These are phyloP conservation scores for Fraxinus nigra DNA, from an alignment of 305 asterid genomes.

Conservation along the genomic window DNA sequence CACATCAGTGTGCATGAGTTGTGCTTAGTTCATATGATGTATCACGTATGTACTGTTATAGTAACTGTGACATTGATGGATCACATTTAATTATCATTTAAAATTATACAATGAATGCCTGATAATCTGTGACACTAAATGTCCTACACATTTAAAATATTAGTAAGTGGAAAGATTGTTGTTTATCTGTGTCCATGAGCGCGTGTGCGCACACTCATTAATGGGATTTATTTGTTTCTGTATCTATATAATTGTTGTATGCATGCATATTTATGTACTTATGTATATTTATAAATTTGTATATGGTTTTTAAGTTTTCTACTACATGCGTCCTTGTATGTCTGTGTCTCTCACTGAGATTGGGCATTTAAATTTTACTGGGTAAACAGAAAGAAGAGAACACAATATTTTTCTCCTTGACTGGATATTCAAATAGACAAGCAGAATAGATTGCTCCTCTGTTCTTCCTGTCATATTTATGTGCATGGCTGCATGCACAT, in stretches of 20 bases:
- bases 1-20: not conserved
- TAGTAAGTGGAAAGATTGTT: not conserved
- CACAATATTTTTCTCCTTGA: not conserved
- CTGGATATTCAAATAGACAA: not conserved
- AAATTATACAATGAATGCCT: not conserved
- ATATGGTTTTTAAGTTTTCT: not conserved
- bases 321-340: not conserved
- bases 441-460: not conserved
- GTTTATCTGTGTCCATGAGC: not conserved
- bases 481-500: not conserved
- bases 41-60: not conserved
- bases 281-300: not conserved
- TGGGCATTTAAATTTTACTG: not conserved
- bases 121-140: not conserved
- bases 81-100: not conserved
- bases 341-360: not conserved
- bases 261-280: not conserved
- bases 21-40: not conserved
- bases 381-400: not conserved
- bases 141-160: not conserved
- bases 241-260: not conserved
- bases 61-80: not conserved
- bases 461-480: not conserved
- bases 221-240: not conserved
- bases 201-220: not conserved